A percentile compares a stretch with the other conserved stretches of the same genome.
Evolutionary conservation across 2,329 filamentous ascomycete genomes (phyloP).

Genomic region (Sarocladium oryzae): DNA sequence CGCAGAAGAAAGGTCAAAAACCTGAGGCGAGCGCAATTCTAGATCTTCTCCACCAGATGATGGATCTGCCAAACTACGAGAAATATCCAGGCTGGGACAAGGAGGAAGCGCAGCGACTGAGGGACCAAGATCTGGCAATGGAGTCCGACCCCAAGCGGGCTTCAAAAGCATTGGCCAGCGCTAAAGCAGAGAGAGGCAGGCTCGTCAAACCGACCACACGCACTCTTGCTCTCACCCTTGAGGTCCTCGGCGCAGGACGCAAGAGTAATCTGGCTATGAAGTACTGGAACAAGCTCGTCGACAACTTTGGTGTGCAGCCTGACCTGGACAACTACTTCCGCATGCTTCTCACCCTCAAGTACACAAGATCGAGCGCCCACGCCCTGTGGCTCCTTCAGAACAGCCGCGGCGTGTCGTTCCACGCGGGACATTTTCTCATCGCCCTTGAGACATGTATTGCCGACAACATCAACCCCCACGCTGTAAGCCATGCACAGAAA

Average conservation of each 20-base stretch:
- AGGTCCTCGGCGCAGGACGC: slow-evolving; percentile 54
- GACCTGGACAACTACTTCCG: slow-evolving; percentile 65
- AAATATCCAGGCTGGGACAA: slow-evolving; percentile 21
- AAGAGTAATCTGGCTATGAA: slow-evolving; percentile 55
- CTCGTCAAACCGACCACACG: slow-evolving; percentile 44
- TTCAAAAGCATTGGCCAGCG: slow-evolving; percentile 9
- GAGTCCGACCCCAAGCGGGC: neutral
- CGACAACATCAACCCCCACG: slow-evolving; percentile 69
- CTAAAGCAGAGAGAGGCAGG: slow-evolving; percentile 12
- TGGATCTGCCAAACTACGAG: slow-evolving; percentile 59
- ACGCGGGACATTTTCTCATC: slow-evolving; percentile 56
- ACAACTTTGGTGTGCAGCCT: slow-evolving; percentile 55
- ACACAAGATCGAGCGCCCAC: slow-evolving; percentile 58
- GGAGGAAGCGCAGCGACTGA: slow-evolving; percentile 9
- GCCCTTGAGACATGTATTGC: slow-evolving; percentile 68
- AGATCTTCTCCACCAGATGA: slow-evolving; percentile 72
- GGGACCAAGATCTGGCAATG: neutral
- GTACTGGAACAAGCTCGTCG: slow-evolving; percentile 74
- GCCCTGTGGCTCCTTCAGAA: slow-evolving; percentile 51
- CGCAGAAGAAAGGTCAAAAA: neutral
- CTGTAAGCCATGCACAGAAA: slow-evolving; percentile 56
- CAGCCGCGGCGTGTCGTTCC: slow-evolving; percentile 41
- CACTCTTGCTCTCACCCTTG: slow-evolving; percentile 62
- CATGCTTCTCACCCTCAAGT: slow-evolving; percentile 61
- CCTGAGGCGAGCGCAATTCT: slow-evolving; percentile 65